Evolutionary conservation across 108 stramenopile genomes (phyloP), one percentile per base, ranked within the genome.

Genomic region (Skeletonema tropicum): DNA sequence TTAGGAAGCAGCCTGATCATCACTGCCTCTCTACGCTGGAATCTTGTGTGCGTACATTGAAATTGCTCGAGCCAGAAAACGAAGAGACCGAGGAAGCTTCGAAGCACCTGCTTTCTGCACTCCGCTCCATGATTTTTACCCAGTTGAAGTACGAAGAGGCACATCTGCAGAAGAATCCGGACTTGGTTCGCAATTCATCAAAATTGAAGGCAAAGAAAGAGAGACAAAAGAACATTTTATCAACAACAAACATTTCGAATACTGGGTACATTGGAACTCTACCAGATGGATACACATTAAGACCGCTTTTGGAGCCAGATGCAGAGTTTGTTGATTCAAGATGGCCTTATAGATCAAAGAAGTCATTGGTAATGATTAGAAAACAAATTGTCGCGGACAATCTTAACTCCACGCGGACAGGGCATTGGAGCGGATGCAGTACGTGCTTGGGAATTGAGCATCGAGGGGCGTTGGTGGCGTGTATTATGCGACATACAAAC

Each of bases 11-110:
- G 73, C 88, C 88, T 10, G 80, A 88, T 14, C 60, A 19, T 13
- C 68, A 86, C 66, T 88, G 83, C 49, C 80, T 86, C 6, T 88
- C 88, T 7, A 88, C 88, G 19, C 60, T 86, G 12, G 88, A 88
- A 49, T 79, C 85, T 3, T 86, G 85, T 67, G 85, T 60, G 6
- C 70, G 70, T 38, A 60, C 87, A 17, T 36, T 88, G 29, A 15
- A 46, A 26, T 55, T 76, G 14, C 60, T 86, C 9, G 83, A 84
- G 69, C 69, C 74, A 36, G 61, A 57, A 30, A 70, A 39, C 35
- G 39, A 14, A 0, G 55, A 33, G 12, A 48, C 39, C 39, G 30
- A 76, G 13, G n/a, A 12, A 21, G 70, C 70, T 36, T 39, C 73
- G 6, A 10, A 68, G 9, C 66, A 79, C 42, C 61, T 77, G 31